phyloP scores from a whole-genome alignment of 768 basidiomycete species.

The Kwoniella sp. region DNA sequence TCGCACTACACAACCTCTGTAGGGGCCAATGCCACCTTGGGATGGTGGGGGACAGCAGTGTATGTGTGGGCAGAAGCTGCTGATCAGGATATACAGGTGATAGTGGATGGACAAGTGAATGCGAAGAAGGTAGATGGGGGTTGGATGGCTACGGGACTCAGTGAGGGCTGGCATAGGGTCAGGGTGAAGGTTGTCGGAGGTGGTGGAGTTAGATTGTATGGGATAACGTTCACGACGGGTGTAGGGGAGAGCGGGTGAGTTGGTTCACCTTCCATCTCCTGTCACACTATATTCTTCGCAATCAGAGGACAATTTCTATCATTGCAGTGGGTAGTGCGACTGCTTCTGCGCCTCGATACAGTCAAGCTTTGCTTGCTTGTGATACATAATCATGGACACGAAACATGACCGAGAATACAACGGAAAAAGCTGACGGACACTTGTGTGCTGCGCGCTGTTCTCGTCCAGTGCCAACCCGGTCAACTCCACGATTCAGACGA shows the following conservation, averaged over 20 bases:
- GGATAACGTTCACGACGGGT: slow-evolving; percentile 20
- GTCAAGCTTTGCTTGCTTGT: no score
- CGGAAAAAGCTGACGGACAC: neutral
- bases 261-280: neutral
- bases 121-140: slow-evolving; percentile 1
- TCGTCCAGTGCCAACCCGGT: neutral
- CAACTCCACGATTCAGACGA: slow-evolving; percentile 10
- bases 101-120: slow-evolving; percentile 10
- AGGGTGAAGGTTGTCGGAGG: slow-evolving; percentile 7
- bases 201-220: slow-evolving; percentile 13
- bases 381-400: no score
- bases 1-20: slow-evolving; percentile 15
- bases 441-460: neutral
- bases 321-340: no score
- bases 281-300: no score
- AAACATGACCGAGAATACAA: no score
- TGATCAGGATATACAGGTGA: slow-evolving; percentile 4
- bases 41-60: slow-evolving; percentile 19
- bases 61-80: slow-evolving; percentile 14
- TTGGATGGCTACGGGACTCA: neutral
- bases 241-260: slow-evolving; percentile 22
- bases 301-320: no score
- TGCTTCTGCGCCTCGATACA: no score
- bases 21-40: slow-evolving; percentile 15
- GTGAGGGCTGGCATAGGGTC: slow-evolving; percentile 13